Conservation (phyloP, 495 filamentous ascomycete species). For the Rhypophila decipiens region DNA sequence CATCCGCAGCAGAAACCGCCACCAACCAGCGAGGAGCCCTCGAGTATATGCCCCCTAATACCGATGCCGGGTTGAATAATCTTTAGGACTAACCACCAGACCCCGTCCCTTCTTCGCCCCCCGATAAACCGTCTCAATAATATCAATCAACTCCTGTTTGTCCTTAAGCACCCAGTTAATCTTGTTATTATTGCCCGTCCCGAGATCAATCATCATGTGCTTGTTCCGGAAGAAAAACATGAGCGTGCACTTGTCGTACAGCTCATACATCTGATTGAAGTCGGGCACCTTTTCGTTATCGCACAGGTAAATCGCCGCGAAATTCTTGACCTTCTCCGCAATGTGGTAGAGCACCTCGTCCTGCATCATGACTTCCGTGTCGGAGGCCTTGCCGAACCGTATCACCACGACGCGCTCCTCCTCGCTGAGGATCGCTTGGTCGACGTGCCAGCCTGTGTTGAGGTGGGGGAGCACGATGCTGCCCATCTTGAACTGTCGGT, state of each 20-base stretch:
- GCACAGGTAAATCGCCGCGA: conserved; percentile 94
- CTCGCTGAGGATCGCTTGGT: conserved; percentile 60
- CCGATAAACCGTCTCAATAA: conserved; percentile 95
- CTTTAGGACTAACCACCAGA: conserved; percentile 94
- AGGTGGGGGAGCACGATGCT: conserved; percentile 93
- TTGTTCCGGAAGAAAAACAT: conserved; percentile 94
- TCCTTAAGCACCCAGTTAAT: conserved; percentile 92
- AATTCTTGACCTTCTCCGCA: conserved; percentile 79
- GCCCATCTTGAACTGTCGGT: too few species aligned
- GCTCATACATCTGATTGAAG: conserved; percentile 92
- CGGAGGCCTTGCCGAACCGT: conserved; percentile 78
- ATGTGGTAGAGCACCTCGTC: conserved; percentile 93
- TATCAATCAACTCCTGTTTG: conserved; percentile 98
- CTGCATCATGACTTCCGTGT: conserved; percentile 79
- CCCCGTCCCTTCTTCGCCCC: conserved; percentile 95
- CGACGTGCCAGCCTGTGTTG: conserved; percentile 89
- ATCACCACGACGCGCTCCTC: conserved; percentile 96
- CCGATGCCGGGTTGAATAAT: conserved; percentile 79
- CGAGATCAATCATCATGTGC: conserved; percentile 98
- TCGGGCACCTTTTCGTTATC: conserved; percentile 94
- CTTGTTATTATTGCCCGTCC: conserved; percentile 98
- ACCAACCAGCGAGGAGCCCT: too few species aligned
- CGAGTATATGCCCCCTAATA: too few species aligned
- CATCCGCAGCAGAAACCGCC: too few species aligned
- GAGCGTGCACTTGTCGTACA: conserved; percentile 65